phyloP scores from a whole-genome alignment of 768 basidiomycete genomes.

The Boletus pseudo-olivaceus region DNA sequence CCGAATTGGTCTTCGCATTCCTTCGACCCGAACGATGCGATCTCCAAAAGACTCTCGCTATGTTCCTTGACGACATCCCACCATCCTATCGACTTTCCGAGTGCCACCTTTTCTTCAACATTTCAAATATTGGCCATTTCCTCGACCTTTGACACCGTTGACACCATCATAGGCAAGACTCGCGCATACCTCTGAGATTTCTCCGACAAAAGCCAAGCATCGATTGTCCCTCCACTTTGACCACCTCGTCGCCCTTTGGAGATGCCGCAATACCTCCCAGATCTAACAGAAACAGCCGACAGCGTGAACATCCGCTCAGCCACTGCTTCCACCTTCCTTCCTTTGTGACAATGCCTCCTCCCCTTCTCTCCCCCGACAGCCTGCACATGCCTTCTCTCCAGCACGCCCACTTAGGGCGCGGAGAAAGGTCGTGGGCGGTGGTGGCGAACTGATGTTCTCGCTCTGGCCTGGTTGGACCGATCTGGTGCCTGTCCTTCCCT shows the following conservation, averaged over 20 bases:
- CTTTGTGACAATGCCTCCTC: not conserved
- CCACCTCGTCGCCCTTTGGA: not conserved
- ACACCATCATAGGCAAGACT: not conserved
- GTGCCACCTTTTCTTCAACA: not conserved
- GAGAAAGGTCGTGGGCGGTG: constrained; percentile 9
- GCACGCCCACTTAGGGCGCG: constrained; percentile 17
- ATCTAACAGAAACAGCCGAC: not conserved
- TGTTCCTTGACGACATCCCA: constrained; percentile 1
- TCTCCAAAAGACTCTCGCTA: not conserved
- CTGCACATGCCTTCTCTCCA: constrained; percentile 11
- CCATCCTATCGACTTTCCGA: not conserved
- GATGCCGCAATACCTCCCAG: not conserved
- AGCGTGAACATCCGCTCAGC: not conserved
- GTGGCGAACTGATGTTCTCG: not conserved
- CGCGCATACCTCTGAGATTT: not conserved
- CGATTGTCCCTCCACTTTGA: not conserved
- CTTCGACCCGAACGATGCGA: not conserved
- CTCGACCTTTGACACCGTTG: not conserved
- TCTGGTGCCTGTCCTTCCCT: not conserved
- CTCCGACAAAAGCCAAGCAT: not conserved
- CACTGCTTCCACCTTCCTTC: not conserved
- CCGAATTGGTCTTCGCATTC: no score
- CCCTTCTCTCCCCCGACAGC: not conserved
- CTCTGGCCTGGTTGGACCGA: not conserved
- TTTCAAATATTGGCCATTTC: not conserved